phyloP scores from a whole-genome alignment of 116 monocot genomes.

The Phalaenopsis hybrid region DNA sequence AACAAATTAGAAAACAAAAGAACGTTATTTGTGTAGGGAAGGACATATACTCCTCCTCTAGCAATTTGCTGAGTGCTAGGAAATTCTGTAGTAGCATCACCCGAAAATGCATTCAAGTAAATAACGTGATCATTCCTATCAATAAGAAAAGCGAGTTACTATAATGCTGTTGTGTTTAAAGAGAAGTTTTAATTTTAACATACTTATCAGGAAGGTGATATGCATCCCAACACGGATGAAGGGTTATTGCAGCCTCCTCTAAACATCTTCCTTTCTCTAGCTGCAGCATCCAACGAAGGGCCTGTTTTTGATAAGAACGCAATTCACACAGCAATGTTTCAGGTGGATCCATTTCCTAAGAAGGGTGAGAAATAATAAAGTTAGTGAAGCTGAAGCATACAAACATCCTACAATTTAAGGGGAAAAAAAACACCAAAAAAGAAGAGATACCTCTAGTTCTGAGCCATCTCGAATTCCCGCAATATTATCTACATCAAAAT shows the following conservation, averaged over 20 bases:
- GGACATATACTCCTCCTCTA: slow-evolving; percentile 72
- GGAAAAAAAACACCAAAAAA: background rate
- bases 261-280: too few species aligned
- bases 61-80: slow-evolving; percentile 83
- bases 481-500: slow-evolving; percentile 61
- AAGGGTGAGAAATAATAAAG: background rate
- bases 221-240: too few species aligned
- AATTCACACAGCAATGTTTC: slow-evolving; percentile 62
- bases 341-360: slow-evolving; percentile 71
- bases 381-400: background rate
- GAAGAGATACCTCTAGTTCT: slow-evolving; percentile 52
- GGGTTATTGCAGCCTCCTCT: too few species aligned
- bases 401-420: background rate
- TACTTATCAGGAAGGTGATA: too few species aligned
- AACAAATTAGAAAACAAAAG: slow-evolving; percentile 13
- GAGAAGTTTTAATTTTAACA: too few species aligned
- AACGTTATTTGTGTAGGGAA: background rate
- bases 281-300: too few species aligned
- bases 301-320: slow-evolving; percentile 90
- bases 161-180: too few species aligned
- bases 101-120: slow-evolving; percentile 87
- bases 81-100: slow-evolving; percentile 77
- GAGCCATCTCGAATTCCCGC: slow-evolving; percentile 54
- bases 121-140: slow-evolving; percentile 62
- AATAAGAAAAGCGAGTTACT: slow-evolving; percentile 14